Evolutionary conservation across 805 yeast genomes (phyloP).

Genomic region (Starmera quercuum): DNA sequence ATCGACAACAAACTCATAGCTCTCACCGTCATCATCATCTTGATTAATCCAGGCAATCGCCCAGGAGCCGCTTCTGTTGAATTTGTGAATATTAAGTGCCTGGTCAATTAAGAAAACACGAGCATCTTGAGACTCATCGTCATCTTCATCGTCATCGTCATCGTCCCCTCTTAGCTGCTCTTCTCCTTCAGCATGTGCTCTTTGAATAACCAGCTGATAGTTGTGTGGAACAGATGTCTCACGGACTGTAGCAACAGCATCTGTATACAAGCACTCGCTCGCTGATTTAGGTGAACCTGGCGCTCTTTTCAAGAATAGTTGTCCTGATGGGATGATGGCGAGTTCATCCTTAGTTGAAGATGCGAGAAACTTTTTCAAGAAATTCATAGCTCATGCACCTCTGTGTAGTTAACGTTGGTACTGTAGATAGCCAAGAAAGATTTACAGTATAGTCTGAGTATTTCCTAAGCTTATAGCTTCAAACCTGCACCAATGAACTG

Average conservation of each 20-base stretch:
- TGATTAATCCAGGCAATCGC: constrained; percentile 76
- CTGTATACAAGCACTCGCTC: constrained; percentile 73
- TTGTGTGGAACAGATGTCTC: constrained; percentile 57
- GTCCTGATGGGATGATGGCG: constrained; percentile 70
- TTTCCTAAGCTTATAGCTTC: too few relatives aligned
- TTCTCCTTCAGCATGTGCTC: constrained; percentile 64
- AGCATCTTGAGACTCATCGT: constrained; percentile 45
- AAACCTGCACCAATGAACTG: too few relatives aligned
- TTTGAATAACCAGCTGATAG: constrained; percentile 64
- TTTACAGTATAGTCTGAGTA: too few relatives aligned
- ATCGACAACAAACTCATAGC: constrained; percentile 72
- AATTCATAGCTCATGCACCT: constrained; percentile 54
- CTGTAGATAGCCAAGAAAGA: too few relatives aligned
- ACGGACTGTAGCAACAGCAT: constrained; percentile 67
- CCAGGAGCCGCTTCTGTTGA: constrained; percentile 43
- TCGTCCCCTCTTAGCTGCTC: constrained; percentile 42
- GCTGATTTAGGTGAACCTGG: constrained; percentile 83
- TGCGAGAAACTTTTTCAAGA: constrained; percentile 57
- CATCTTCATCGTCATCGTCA: constrained; percentile 36
- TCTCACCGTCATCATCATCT: constrained; percentile 82
- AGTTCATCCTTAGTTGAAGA: constrained; percentile 51
- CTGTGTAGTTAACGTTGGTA: too few relatives aligned
- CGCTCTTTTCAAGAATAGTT: constrained; percentile 63
- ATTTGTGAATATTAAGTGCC: constrained; percentile 47
- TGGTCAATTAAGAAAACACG: constrained; percentile 63